Base-by-base conservation (phyloP, 495 filamentous ascomycete species). In the Penicillium lividum region DNA sequence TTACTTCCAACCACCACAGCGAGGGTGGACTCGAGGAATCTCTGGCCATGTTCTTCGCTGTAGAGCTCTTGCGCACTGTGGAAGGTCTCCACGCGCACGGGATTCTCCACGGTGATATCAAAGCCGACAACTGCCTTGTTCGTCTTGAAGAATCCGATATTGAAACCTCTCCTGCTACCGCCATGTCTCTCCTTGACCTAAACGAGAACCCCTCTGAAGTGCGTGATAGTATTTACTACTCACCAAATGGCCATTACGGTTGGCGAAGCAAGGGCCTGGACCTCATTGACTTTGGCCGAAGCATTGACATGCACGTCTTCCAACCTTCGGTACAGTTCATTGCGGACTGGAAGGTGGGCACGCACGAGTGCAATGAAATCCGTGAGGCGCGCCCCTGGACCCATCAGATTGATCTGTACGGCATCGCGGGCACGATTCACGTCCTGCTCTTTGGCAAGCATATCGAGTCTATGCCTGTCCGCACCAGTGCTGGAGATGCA, bases 351-450 rank as follows among this genome's bases (percentile, higher is more conserved):
- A 86, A 92, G 71, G 89, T 89, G 3, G 80, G 82, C 18, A 80
- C 85, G 28, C 85, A 89, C 53, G 94, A 98, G 68, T 98, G 94
- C 72, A 87, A 89, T 38, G 94, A 98, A 79, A 95, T 98, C 80
- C 86, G 92, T 42, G 93, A 97, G 75, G 80, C 88, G 62, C 80
- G 93, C 11, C 90, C 91, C 3, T 98, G 94, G 94, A 98, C 93
- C 0, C 96, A 90, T 72, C 94, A 98, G 68, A 87, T 96, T 56
- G 94, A 98, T 71, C 92, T 98, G 54, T 90, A 93, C 72, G 94
- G 94, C 30, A 77, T 96, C 0, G 94, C 94, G 0, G 91, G 90
- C 7, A 89, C 89, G 13, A 74, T 97, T 13, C 92, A 98, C 67
- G 84, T 82, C 33, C 78, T 98, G 66, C 81, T 98, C 1, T 98